phyloP scores from a whole-genome alignment of 352 stramenopile species.

The Phytophthora fragariaefolia region DNA sequence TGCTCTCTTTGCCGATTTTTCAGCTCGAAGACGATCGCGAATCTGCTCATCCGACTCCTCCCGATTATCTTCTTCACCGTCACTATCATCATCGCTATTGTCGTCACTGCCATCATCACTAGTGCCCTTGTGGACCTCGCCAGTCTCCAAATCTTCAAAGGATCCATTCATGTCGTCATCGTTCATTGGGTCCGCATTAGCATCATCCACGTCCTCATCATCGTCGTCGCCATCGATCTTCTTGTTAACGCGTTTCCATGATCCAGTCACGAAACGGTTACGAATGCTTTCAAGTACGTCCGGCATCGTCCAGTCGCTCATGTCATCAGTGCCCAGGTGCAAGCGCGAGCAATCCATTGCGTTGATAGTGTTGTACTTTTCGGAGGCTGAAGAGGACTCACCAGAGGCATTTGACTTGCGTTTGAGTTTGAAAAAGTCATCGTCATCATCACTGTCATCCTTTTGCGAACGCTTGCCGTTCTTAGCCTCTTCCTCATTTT shows the following conservation, averaged over 20 bases:
- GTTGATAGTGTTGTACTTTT: conserved; percentile 75
- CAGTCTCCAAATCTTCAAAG: conserved; percentile 98
- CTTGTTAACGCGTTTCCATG: conserved; percentile 87
- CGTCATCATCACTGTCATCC: conserved; percentile 61
- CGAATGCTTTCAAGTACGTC: conserved; percentile 84
- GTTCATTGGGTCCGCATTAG: conserved; percentile 62
- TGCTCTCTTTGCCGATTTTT: conserved; percentile 93
- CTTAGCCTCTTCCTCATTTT: conserved; percentile 59
- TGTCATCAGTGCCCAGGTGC: conserved; percentile 67
- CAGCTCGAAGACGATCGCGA: conserved; percentile 83
- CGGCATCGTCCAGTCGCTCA: conserved; percentile 78
- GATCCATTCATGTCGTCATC: conserved; percentile 94
- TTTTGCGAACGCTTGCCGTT: conserved; percentile 31
- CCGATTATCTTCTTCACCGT: conserved; percentile 41
- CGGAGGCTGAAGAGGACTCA: conserved; percentile 37
- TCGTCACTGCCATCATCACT: conserved; percentile 39
- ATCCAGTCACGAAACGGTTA: conserved; percentile 97
- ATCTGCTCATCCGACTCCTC: conserved; percentile 86
- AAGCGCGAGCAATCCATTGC: conserved; percentile 84
- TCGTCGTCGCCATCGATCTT: conserved; percentile 55
- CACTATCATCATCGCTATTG: conserved; percentile 37
- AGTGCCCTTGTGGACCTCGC: conserved; percentile 68
- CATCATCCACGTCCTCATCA: conserved; percentile 45
- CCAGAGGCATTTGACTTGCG: conserved; percentile 51
- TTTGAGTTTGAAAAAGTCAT: conserved; percentile 84